These are phyloP conservation scores for Carex sylvatica DNA, from an alignment of 202 grass and related monocot genomes.

Conservation along the genomic window DNA sequence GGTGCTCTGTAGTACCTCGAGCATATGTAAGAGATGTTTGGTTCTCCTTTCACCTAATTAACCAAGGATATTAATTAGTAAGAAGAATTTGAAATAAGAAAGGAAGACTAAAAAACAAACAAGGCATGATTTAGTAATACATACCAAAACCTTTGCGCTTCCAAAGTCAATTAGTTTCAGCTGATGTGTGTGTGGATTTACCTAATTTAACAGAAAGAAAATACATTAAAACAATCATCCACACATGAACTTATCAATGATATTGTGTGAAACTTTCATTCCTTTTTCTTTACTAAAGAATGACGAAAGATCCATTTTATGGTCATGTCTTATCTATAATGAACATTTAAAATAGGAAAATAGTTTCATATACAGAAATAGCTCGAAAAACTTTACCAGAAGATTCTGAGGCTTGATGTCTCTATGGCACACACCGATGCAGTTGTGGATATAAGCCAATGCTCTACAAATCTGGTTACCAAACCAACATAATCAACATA, in stretches of 20 bases:
- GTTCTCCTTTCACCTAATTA: conserved; percentile 73
- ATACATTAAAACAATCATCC: neutral
- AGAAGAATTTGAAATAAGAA: conserved; percentile 4
- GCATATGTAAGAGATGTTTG: conserved; percentile 96
- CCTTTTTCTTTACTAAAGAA: neutral
- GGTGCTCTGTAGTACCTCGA: conserved; percentile 93
- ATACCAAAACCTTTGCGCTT: conserved; percentile 94
- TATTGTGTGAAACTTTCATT: neutral
- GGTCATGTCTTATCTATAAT: neutral
- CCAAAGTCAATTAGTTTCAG: conserved; percentile 92
- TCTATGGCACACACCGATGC: conserved; percentile 93
- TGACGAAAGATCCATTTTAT: neutral
- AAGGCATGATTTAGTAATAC: conserved; percentile 3
- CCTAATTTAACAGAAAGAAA: conserved; percentile 36
- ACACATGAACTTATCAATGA: neutral
- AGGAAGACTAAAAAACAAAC: neutral
- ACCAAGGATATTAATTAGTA: conserved; percentile 21
- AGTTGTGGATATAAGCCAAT: conserved; percentile 86
- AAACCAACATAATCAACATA: conserved; percentile 26
- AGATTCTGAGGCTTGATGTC: conserved; percentile 98
- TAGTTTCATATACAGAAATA: conserved; percentile 13
- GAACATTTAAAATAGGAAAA: conserved; percentile 3
- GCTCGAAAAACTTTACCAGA: conserved; percentile 55
- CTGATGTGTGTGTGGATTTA: conserved; percentile 95
- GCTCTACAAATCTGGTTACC: conserved; percentile 76